Evolutionary conservation across 148 eudicot genomes (phyloP), one percentile per base, ranked within the genome.

Genomic region (Linanthus parryae): DNA sequence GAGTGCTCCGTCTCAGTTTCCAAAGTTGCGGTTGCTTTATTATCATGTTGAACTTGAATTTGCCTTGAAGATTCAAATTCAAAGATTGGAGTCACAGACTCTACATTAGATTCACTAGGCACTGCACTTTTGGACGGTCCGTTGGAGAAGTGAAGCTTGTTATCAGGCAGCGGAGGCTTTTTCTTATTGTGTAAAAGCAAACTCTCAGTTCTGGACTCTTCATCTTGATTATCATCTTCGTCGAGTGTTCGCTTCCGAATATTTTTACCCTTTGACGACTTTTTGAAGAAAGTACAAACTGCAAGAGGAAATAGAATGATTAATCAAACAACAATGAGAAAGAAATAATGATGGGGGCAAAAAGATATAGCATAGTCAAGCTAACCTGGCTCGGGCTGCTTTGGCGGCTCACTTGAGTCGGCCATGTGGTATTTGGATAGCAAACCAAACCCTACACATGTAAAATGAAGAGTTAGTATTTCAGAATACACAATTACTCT

Each of bases 1-100:
- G 82, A 59, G 60, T 79, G 81, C 15, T 83, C 94, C 0, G 98
- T 92, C 73, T 92, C 98, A 1, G 98, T 92, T 59, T 92, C 96
- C 22, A 87, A 64, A 16, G 83, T 87, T 7, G 98, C 98, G n/a
- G 98, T 92, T 45, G 98, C 98, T 43, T 67, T 83, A 52, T 69
- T 92, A 57, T 87, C 96, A 45, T 81, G 73, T 14, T 84, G 81
- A 24, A 92, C 90, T 55, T 80, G 87, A 58, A 92, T 81, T 54
- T 73, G 67, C 58, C 66, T 87, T 7, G 96, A 87, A 2, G 98
- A 84, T 53, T 87, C 98, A 19, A 72, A 87, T 22, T 81, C 84
- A 40, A 87, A 92, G 10, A 79, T 7, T 1, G 78, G 15, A 40
- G 67, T 29, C 14, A 66, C 64, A 9, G 72, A 35, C 16, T 66